A percentile compares a stretch with the other conserved stretches of the same genome.
phyloP scores from a whole-genome alignment of 169 alveolate genomes.

The Plasmodium inui region DNA sequence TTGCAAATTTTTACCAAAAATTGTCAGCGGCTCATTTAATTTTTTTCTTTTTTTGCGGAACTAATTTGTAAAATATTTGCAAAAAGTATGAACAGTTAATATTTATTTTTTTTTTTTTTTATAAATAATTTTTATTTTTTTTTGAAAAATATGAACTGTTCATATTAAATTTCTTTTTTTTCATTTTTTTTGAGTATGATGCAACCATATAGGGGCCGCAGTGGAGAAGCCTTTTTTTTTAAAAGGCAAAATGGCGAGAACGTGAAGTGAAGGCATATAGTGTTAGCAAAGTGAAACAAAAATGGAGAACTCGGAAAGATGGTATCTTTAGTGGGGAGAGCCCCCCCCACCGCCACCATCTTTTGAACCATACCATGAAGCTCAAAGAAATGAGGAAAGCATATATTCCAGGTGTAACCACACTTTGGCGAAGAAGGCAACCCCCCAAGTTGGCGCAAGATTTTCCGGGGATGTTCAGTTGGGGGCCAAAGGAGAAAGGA shows the following conservation, averaged over 20 bases:
- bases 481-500: not conserved
- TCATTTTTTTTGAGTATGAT: not conserved
- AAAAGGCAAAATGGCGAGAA: not conserved
- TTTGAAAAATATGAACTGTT: conserved; percentile 5
- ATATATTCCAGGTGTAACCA: not conserved
- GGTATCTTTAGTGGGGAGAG: not conserved
- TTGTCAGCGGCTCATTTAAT: not conserved
- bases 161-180: not conserved
- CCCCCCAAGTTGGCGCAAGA: not conserved
- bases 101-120: not conserved
- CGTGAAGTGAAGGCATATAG: not conserved
- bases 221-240: not conserved
- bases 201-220: not conserved
- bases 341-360: not conserved
- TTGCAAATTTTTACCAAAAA: not conserved
- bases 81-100: not conserved
- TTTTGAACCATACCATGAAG: not conserved
- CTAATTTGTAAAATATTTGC: not conserved
- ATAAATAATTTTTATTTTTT: not conserved
- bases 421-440: not conserved
- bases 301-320: not conserved
- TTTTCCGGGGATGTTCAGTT: not conserved
- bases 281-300: not conserved
- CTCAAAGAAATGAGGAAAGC: not conserved
- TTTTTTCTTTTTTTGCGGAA: not conserved